phyloP scores from a whole-genome alignment of 192 early-diverging fungal genomes.

The Umbelopsis isabellina region DNA sequence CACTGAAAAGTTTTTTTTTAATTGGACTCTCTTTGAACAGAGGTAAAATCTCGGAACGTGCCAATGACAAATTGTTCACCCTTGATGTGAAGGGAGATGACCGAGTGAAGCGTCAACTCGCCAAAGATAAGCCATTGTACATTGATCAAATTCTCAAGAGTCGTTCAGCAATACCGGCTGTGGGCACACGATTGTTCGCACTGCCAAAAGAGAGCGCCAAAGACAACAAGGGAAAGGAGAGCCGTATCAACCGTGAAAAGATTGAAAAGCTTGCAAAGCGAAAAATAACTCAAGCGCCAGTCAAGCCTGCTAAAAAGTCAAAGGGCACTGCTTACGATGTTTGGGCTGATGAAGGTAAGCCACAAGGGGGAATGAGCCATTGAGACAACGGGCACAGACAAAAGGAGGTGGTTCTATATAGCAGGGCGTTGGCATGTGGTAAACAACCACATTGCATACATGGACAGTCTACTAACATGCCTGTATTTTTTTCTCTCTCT shows the following conservation, averaged over 20 bases:
- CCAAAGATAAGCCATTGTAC: conserved; percentile 60
- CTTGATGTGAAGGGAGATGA: conserved; percentile 71
- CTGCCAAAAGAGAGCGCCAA: conserved; percentile 14
- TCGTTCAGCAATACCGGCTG: conserved; percentile 66
- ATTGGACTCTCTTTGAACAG: conserved; percentile 32
- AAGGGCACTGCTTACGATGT: conserved; percentile 60
- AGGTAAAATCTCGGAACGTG: conserved; percentile 51
- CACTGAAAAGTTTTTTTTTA: not conserved
- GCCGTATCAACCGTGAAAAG: conserved; percentile 45
- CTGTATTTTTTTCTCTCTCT: not conserved
- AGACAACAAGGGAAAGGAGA: conserved; percentile 36
- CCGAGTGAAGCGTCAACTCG: conserved; percentile 47
- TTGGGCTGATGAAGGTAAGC: conserved; percentile 47
- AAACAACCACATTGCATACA: not conserved
- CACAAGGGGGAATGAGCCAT: too few relatives aligned
- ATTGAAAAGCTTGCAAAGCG: conserved; percentile 53
- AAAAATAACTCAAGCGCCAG: conserved; percentile 25
- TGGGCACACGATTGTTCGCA: conserved; percentile 25
- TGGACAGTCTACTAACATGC: not conserved
- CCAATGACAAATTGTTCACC: conserved; percentile 65
- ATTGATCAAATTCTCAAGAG: conserved; percentile 86
- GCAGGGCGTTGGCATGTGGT: too few relatives aligned
- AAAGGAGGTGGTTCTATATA: not conserved
- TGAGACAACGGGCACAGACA: not conserved
- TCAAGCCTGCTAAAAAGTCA: conserved; percentile 22